Conservation (phyloP, 257 asterid species). For the Ehretia macrophylla region DNA sequence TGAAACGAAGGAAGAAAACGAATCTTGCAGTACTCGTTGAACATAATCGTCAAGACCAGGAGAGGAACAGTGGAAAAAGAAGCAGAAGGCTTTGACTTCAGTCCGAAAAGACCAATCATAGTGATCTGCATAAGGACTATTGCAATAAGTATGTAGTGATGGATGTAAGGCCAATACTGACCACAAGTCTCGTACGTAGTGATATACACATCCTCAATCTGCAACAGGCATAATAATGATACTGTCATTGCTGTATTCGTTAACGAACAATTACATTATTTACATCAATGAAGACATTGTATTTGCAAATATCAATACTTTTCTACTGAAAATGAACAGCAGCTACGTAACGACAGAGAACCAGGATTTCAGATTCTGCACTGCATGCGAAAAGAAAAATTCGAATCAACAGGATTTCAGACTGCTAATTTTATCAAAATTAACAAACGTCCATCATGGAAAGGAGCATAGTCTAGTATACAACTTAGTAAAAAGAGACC, state of each 20-base stretch:
- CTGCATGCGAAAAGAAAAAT: too few species aligned
- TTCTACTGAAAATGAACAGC: too few species aligned
- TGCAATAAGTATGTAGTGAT: conserved; percentile 70
- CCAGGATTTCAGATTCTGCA: too few species aligned
- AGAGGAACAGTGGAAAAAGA: conserved; percentile 72
- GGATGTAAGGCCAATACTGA: conserved; percentile 86
- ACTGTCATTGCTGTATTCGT: background rate
- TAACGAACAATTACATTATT: background rate
- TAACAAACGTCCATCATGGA: too few species aligned
- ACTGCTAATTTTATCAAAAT: too few species aligned
- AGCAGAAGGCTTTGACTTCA: conserved; percentile 91
- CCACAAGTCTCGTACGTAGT: conserved; percentile 90
- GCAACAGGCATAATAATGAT: conserved; percentile 18
- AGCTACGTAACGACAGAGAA: too few species aligned
- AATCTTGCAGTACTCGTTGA: conserved; percentile 83
- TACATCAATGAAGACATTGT: background rate
- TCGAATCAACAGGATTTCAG: too few species aligned
- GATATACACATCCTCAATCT: conserved; percentile 81
- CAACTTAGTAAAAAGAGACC: too few species aligned
- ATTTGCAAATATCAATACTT: too few species aligned
- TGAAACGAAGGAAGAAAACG: conserved; percentile 77
- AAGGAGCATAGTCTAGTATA: too few species aligned
- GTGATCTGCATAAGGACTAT: conserved; percentile 79
- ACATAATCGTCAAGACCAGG: conserved; percentile 58
- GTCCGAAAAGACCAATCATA: conserved; percentile 87